Evolutionary conservation across 768 basidiomycete species (phyloP).

Genomic region (Hygrophorus russula): DNA sequence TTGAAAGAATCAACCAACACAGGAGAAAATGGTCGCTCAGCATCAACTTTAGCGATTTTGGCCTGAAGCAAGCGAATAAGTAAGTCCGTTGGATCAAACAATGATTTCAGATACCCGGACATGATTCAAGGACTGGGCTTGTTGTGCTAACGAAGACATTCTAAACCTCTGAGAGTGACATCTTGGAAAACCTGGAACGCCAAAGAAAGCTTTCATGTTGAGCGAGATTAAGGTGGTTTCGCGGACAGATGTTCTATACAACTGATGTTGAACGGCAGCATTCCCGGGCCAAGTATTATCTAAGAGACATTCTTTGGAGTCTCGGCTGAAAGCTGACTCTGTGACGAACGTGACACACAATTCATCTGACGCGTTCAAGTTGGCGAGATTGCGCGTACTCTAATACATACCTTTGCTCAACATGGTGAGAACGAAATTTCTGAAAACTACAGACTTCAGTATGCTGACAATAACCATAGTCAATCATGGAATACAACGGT

Average conservation of each 20-base stretch:
- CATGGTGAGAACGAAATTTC: constrained; percentile 24
- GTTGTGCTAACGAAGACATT: no score
- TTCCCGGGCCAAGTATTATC: no score
- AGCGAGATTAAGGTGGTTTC: no score
- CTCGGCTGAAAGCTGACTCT: background rate
- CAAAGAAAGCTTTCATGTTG: no score
- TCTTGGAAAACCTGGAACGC: no score
- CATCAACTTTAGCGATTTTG: constrained; percentile 45
- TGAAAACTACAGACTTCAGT: background rate
- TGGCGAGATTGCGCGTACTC: constrained; percentile 1
- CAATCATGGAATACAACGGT: constrained; percentile 89
- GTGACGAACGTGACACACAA: constrained; percentile 3
- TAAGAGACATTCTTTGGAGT: no score
- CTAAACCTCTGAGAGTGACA: no score
- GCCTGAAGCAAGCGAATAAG: constrained; percentile 24
- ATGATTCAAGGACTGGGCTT: constrained; percentile 4
- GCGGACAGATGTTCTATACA: no score
- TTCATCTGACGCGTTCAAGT: background rate
- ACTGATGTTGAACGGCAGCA: no score
- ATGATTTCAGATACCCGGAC: constrained; percentile 10
- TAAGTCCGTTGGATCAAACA: background rate
- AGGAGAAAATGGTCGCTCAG: constrained; percentile 33
- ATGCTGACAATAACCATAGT: constrained; percentile 33
- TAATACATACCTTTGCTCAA: constrained; percentile 10
- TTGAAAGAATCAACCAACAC: constrained; percentile 55